Evolutionary conservation across 2,329 filamentous ascomycete species (phyloP).

Genomic region (Fusarium sororula): DNA sequence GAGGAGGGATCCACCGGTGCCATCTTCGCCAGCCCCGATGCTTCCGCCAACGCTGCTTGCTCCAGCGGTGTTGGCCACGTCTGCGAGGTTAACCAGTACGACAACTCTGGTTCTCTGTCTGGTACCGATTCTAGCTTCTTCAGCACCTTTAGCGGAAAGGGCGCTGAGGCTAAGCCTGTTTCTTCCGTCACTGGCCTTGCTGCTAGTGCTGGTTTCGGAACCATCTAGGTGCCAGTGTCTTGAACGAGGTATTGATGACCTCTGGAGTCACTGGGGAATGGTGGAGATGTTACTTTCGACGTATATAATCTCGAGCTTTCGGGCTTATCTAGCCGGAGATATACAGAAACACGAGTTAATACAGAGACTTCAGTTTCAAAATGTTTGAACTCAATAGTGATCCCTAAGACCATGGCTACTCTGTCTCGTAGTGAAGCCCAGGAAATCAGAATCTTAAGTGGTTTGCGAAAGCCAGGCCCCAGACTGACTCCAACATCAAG

Average conservation of each 20-base stretch:
- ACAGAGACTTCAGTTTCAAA: background rate
- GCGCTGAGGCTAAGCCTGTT: constrained; percentile 54
- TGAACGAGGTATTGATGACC: background rate
- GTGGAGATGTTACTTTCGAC: background rate
- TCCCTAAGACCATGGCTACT: fast-evolving
- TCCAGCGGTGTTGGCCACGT: constrained; percentile 54
- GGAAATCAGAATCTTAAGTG: background rate
- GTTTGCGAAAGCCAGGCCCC: background rate
- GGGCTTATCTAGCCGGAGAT: background rate
- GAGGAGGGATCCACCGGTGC: constrained; percentile 45
- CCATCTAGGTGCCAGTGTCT: constrained; percentile 41
- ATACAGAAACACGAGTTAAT: constrained; percentile 7
- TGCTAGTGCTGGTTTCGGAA: constrained; percentile 57
- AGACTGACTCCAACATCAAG: no score
- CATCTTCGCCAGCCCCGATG: constrained; percentile 46
- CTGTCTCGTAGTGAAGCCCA: fast-evolving
- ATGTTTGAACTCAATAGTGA: no score
- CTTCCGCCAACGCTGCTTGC: constrained; percentile 54
- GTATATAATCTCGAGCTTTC: constrained; percentile 8
- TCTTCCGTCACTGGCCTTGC: constrained; percentile 48
- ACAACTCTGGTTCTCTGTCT: constrained; percentile 50
- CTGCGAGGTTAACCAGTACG: constrained; percentile 61
- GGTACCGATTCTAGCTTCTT: constrained; percentile 59
- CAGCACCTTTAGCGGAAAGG: constrained; percentile 59
- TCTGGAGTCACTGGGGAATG: background rate